Conservation (phyloP, 2,329 filamentous ascomycete genomes). For the Biscogniauxia sp. region DNA sequence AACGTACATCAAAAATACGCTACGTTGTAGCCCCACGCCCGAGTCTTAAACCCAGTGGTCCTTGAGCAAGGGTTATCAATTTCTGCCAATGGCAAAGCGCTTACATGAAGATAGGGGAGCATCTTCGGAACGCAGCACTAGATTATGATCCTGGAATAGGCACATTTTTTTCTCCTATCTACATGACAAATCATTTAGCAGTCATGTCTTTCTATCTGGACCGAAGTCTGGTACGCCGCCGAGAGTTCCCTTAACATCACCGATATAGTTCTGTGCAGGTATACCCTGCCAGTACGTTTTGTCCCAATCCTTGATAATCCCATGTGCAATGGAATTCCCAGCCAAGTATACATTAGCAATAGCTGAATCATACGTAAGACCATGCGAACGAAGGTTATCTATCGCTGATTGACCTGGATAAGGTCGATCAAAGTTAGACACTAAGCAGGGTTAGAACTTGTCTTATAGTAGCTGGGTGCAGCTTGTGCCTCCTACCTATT, state of each 20-base stretch:
- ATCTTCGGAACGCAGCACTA: background rate
- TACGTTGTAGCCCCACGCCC: background rate
- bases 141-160: background rate
- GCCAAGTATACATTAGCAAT: constrained; percentile 65
- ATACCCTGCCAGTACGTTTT: constrained; percentile 56
- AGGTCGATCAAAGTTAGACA: constrained; percentile 70
- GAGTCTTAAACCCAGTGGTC: background rate
- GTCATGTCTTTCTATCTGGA: constrained; percentile 37
- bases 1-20: no score
- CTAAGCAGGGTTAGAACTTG: constrained; percentile 25
- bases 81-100: background rate
- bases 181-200: background rate
- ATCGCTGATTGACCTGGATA: constrained; percentile 55
- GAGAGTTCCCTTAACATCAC: constrained; percentile 68
- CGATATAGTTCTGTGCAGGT: constrained; percentile 61
- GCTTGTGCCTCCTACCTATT: constrained; percentile 40
- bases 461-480: background rate
- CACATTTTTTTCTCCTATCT: background rate
- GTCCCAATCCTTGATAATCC: constrained; percentile 62
- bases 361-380: constrained; percentile 63
- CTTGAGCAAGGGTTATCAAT: background rate
- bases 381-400: constrained; percentile 57
- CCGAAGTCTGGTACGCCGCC: constrained; percentile 67
- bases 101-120: background rate
- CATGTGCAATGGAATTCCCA: constrained; percentile 62